Conservation (phyloP, 2,329 filamentous ascomycete genomes). For the Botryotinia narcissicola region DNA sequence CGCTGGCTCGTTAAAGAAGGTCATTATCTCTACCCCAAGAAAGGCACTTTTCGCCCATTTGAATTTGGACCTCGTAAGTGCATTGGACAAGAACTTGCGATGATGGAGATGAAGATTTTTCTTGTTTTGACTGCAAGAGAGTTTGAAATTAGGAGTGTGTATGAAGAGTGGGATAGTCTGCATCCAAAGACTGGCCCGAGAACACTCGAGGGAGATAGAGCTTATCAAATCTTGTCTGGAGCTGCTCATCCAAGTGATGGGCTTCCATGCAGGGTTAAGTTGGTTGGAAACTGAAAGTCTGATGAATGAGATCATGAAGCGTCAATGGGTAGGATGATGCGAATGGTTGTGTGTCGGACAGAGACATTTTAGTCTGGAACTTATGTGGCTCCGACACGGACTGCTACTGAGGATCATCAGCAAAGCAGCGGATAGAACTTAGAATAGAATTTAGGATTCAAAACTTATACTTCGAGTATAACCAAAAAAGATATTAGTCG, state of each 20-base stretch:
- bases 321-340: not conserved
- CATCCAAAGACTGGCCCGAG: not conserved
- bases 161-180: not conserved
- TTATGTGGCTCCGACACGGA: not conserved
- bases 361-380: not conserved
- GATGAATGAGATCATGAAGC: not conserved
- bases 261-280: not conserved
- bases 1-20: conserved; percentile 3
- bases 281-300: not conserved
- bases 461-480: not conserved
- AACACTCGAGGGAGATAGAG: not conserved
- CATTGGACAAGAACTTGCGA: not conserved
- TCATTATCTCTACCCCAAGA: not conserved
- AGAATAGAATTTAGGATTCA: not conserved
- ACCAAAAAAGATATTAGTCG: not conserved
- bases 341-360: not conserved
- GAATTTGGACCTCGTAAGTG: not conserved
- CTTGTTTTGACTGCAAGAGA: not conserved
- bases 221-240: not conserved
- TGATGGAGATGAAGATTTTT: not conserved
- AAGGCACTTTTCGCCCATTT: not conserved
- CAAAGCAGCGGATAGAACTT: not conserved
- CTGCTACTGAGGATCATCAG: not conserved
- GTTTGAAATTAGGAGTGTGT: not conserved
- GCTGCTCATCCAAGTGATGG: not conserved